These are phyloP conservation scores for Spathaspora arborariae DNA, from an alignment of 805 yeast species.

Conservation along the genomic window DNA sequence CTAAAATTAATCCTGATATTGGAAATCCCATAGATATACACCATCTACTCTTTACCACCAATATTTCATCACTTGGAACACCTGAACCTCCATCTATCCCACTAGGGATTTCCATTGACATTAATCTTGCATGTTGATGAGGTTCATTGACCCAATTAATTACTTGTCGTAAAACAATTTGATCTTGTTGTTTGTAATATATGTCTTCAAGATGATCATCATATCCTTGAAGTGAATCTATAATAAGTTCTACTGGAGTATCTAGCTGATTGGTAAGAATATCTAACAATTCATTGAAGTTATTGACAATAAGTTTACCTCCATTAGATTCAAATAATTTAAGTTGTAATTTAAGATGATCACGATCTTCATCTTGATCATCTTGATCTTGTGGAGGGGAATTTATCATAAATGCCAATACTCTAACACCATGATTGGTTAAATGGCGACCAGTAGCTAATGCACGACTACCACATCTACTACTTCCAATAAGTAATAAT, in stretches of 20 bases:
- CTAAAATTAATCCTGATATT: slow-evolving; percentile 55
- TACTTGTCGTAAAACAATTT: slow-evolving; percentile 37
- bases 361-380: slow-evolving; percentile 35
- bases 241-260: slow-evolving; percentile 71
- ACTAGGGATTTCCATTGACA: slow-evolving; percentile 78
- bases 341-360: slow-evolving; percentile 43
- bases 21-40: slow-evolving; percentile 75
- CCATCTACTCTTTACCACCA: slow-evolving; percentile 45
- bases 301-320: slow-evolving; percentile 53
- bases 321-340: slow-evolving; percentile 57
- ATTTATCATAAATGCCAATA: slow-evolving; percentile 46
- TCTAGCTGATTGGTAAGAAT: slow-evolving; percentile 45
- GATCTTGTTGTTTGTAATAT: slow-evolving; percentile 34
- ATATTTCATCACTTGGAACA: slow-evolving; percentile 24
- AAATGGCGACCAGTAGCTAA: slow-evolving; percentile 78
- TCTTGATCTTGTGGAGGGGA: slow-evolving; percentile 16
- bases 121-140: slow-evolving; percentile 35
- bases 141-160: slow-evolving; percentile 66
- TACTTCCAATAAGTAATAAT: slow-evolving; percentile 67
- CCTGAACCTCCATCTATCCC: slow-evolving; percentile 76
- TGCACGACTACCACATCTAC: slow-evolving; percentile 70
- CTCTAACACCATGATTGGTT: slow-evolving; percentile 68
- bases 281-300: slow-evolving; percentile 32
- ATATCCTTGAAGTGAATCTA: slow-evolving; percentile 85
- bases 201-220: slow-evolving; percentile 66